Base-by-base conservation (phyloP, 306 rosid genomes). In the Vigna radiata region DNA sequence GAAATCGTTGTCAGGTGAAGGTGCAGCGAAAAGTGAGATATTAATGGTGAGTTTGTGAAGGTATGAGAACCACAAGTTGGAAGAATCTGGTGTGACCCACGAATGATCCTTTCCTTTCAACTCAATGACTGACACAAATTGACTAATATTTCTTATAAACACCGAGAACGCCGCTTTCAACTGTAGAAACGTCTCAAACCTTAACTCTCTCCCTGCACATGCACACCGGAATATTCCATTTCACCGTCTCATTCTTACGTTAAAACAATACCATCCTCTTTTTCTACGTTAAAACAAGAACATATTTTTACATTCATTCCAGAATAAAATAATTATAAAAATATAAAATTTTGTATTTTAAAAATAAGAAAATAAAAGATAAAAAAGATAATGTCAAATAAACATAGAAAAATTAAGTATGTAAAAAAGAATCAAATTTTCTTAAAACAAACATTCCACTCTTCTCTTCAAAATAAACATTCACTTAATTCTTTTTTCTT, bases 151-250 rank as follows among this genome's bases (percentile, higher is more conserved):
- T 69, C 54, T 25, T 19, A 43, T 62, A 59, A 21, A 33, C 5
- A 75, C 48, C 55, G 49, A 81, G 58, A 81, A 78, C 43, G 83
- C 79, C 70, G 80, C 85, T 81, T 83, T 84, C 83, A 50, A 60
- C 36, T 17, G 44, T 70, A 79, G 58, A 73, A 83, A 70, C 80
- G 82, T 75, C 33, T 83, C 23, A 75, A 80, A 67, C 4, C 36
- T 66, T 53, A 33, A 60, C 76, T 27, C 68, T 29, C 58, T 49
- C 41, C 56, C 9, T 3, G 16, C 85, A 56, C 81, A 65, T 80
- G 76, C 87, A 79, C 60, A 29, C 4, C 53, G 10, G 79, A 68
- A 72, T 29, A 0, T 59, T 66, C 18, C 25, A 77, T 21, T 53
- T 66, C 80, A 81, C 82, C 54, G 17, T 0, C 12, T 44, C 37